A percentile compares a stretch with the other conserved stretches of the same genome.
Conservation (phyloP, 148 eudicot genomes). For the Agrostemma githago region DNA sequence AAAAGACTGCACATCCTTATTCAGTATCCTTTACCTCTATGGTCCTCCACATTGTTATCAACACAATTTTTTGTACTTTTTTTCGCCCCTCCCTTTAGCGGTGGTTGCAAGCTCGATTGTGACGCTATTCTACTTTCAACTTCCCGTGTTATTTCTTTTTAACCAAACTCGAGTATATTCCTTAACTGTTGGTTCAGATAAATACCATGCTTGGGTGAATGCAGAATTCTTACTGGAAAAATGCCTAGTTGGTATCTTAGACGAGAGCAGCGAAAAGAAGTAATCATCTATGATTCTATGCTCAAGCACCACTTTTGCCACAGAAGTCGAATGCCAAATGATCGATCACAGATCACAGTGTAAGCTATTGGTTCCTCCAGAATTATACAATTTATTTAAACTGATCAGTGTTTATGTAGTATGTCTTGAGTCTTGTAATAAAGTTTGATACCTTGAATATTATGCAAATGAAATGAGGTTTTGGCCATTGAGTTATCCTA, state of each 20-base stretch:
- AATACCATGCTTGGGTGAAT: slow-evolving; percentile 98
- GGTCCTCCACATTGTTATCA: neutral
- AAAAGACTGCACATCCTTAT: slow-evolving; percentile 83
- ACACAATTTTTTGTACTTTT: neutral
- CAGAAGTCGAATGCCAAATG: neutral
- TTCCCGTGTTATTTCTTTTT: neutral
- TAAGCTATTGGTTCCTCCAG: neutral
- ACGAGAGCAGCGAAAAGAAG: slow-evolving; percentile 32
- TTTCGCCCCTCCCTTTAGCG: neutral
- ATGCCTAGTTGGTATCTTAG: slow-evolving; percentile 82
- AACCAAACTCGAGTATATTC: slow-evolving; percentile 11
- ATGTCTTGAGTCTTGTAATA: slow-evolving; percentile 1
- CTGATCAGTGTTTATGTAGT: slow-evolving; percentile 1
- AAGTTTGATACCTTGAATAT: slow-evolving; percentile 2
- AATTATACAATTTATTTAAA: neutral
- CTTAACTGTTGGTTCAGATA: slow-evolving; percentile 56
- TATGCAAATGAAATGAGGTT: neutral
- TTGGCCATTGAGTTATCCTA: neutral
- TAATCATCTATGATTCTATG: slow-evolving; percentile 13
- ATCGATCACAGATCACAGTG: slow-evolving; percentile 3
- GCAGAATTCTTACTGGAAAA: slow-evolving; percentile 83
- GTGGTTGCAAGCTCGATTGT: neutral
- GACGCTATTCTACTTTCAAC: neutral
- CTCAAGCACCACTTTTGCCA: neutral
- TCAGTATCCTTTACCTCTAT: slow-evolving; percentile 71